phyloP scores from a whole-genome alignment of 495 filamentous ascomycete genomes.

The Neurospora cerealis region DNA sequence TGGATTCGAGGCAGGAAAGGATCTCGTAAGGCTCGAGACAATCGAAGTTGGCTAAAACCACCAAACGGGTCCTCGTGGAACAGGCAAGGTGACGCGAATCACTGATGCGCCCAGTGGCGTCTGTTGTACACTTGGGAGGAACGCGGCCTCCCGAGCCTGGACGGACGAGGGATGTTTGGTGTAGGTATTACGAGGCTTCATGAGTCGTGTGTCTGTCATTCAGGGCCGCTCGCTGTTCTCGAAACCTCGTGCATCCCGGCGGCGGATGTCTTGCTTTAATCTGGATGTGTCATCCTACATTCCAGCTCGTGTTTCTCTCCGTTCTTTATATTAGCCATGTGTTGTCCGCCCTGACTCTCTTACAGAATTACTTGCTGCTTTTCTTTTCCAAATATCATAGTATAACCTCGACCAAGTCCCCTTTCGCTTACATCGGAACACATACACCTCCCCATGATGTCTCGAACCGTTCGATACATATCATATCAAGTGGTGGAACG shows the following conservation, averaged over 20 bases:
- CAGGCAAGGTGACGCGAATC: not conserved
- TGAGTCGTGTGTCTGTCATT: not conserved
- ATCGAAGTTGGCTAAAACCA: not conserved
- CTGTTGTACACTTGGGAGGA: not conserved
- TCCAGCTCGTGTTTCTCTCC: not conserved
- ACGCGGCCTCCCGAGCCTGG: not conserved
- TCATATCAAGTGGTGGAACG: not conserved
- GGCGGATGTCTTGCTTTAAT: not conserved
- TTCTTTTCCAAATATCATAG: not conserved
- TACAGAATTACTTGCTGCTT: not conserved
- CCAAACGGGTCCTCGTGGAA: not conserved
- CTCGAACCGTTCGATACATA: not conserved
- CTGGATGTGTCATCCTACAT: not conserved
- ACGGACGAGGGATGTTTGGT: not conserved
- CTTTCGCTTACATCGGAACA: not conserved
- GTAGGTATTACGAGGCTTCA: not conserved
- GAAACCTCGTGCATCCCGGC: not conserved
- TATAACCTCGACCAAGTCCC: not conserved
- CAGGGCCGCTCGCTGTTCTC: not conserved
- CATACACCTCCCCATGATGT: not conserved
- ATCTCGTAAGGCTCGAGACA: not conserved
- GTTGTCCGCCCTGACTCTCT: not conserved
- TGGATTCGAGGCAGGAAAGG: not conserved
- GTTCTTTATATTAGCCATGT: not conserved
- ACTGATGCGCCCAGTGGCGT: not conserved